Conservation (phyloP, 331 rosid species). For the Rhamnella rubrinervis region DNA sequence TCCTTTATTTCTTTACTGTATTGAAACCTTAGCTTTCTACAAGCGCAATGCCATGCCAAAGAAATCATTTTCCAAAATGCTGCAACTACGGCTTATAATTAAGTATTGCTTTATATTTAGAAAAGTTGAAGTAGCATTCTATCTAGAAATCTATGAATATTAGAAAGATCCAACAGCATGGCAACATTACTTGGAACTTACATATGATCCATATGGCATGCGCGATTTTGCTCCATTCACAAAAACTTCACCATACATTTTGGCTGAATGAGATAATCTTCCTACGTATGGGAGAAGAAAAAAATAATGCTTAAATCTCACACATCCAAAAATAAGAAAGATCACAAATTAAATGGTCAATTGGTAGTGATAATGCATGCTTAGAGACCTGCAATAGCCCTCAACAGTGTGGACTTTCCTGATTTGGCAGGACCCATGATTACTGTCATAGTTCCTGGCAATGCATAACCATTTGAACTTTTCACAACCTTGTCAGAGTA, state of each 20-base stretch:
- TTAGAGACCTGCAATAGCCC: constrained; percentile 81
- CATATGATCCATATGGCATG: constrained; percentile 90
- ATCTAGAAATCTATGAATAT: constrained; percentile 2
- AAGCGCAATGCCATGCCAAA: constrained; percentile 5
- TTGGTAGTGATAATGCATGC: constrained; percentile 17
- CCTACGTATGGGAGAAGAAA: constrained; percentile 47
- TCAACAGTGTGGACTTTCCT: constrained; percentile 86
- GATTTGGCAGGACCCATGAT: constrained; percentile 99
- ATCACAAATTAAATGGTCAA: constrained; percentile 15
- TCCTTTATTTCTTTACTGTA: background rate
- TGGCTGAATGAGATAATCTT: constrained; percentile 75
- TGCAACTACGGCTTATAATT: too few relatives aligned
- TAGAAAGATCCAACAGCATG: constrained; percentile 19
- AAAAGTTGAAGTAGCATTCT: too few relatives aligned
- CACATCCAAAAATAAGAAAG: constrained; percentile 23
- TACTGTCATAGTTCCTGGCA: constrained; percentile 95
- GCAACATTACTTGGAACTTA: constrained; percentile 41
- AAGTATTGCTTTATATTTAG: too few relatives aligned
- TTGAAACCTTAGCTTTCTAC: background rate
- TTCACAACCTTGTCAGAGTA: constrained; percentile 88
- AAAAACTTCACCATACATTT: constrained; percentile 87
- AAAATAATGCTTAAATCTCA: constrained; percentile 24
- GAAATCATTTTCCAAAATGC: too few relatives aligned
- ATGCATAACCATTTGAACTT: constrained; percentile 96
- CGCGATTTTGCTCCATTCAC: constrained; percentile 69